These are phyloP conservation scores for Aspergillus hiratsukae DNA, from an alignment of 2,329 filamentous ascomycete species.

Conservation along the genomic window DNA sequence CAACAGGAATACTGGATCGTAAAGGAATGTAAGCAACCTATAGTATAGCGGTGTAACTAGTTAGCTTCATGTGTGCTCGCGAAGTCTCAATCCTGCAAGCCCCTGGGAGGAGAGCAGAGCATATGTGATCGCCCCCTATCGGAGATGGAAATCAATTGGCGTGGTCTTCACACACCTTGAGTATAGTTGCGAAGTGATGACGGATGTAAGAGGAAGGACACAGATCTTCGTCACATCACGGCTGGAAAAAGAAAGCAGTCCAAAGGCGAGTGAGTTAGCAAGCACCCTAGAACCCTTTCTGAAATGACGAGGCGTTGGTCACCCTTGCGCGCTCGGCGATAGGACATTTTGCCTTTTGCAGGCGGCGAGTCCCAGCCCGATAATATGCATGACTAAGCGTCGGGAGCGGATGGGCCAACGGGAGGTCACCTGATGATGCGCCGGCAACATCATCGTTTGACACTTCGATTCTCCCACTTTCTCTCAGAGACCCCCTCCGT, in stretches of 20 bases:
- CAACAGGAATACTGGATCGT: not conserved
- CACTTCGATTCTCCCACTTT: constrained; percentile 25
- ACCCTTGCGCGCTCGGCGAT: not conserved
- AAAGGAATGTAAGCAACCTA: constrained; percentile 16
- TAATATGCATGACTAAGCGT: constrained; percentile 16
- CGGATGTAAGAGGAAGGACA: not conserved
- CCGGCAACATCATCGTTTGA: constrained; percentile 33
- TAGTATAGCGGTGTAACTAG: not conserved
- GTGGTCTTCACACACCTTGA: not conserved
- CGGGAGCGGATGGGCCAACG: constrained; percentile 13
- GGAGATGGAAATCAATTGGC: not conserved
- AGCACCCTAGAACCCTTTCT: not conserved
- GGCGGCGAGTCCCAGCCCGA: constrained; percentile 6
- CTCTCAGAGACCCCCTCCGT: constrained; percentile 7
- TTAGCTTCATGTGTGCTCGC: constrained; percentile 7
- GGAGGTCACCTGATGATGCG: constrained; percentile 26
- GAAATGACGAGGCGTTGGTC: not conserved
- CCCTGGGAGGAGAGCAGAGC: not conserved
- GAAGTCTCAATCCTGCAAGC: not conserved
- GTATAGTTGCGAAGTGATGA: not conserved
- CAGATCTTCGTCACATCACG: not conserved
- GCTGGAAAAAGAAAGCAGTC: not conserved
- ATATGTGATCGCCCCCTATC: not conserved
- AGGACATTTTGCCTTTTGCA: constrained; percentile 15
- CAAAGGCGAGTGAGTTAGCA: not conserved